Conservation (phyloP, 768 basidiomycete species). For the Leccinellum rugosiceps region DNA sequence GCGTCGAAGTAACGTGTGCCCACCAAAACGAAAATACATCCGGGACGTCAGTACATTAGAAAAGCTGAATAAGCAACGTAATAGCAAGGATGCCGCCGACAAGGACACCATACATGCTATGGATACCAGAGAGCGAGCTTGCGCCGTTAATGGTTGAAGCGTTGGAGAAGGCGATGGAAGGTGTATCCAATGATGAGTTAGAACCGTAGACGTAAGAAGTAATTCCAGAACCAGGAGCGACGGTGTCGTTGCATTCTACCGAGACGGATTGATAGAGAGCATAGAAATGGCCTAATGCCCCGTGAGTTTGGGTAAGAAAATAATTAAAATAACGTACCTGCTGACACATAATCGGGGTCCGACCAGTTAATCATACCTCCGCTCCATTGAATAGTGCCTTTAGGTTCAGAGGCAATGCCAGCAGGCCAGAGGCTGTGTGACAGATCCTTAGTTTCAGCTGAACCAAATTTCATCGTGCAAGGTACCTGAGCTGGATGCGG, state of each 20-base stretch:
- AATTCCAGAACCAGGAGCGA: slow-evolving; percentile 39
- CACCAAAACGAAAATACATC: not conserved
- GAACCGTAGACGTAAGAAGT: slow-evolving; percentile 64
- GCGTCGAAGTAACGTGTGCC: not conserved
- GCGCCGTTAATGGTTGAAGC: slow-evolving; percentile 48
- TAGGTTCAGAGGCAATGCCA: slow-evolving; percentile 56
- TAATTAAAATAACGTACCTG: slow-evolving; percentile 38
- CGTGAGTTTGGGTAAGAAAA: not conserved
- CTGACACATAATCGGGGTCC: slow-evolving; percentile 71
- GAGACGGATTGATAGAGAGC: slow-evolving; percentile 58
- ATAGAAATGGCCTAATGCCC: slow-evolving; percentile 60
- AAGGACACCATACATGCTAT: slow-evolving; percentile 12
- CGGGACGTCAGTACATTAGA: slow-evolving; percentile 12
- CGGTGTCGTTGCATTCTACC: slow-evolving; percentile 59
- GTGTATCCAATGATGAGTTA: slow-evolving; percentile 51
- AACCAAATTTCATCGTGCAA: not conserved
- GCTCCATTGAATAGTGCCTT: slow-evolving; percentile 75
- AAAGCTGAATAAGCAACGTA: slow-evolving; percentile 16
- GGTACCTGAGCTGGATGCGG: slow-evolving; percentile 73
- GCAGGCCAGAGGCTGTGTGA: slow-evolving; percentile 69
- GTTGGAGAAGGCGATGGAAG: slow-evolving; percentile 58
- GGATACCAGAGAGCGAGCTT: slow-evolving; percentile 3
- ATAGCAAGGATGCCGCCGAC: slow-evolving; percentile 11
- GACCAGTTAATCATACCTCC: slow-evolving; percentile 82
- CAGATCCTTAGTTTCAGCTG: slow-evolving; percentile 2